A percentile compares a stretch with the other conserved stretches of the same genome.
Conservation (phyloP, 768 basidiomycete genomes). For the Calocera cornea region DNA sequence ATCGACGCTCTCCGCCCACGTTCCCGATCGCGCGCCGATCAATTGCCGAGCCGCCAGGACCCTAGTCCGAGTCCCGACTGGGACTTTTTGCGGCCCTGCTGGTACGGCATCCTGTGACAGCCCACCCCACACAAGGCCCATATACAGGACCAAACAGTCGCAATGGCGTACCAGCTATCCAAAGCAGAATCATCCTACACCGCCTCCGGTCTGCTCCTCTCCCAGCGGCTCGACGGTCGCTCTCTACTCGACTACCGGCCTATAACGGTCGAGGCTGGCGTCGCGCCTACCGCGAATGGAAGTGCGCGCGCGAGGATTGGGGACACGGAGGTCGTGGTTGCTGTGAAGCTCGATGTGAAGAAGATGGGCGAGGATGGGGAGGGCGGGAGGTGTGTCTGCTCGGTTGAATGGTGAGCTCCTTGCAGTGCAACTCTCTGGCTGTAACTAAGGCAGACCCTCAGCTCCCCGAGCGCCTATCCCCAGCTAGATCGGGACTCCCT, state of each 20-base stretch:
- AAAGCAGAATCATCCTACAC: slow-evolving; percentile 74
- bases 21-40: neutral
- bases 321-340: slow-evolving; percentile 67
- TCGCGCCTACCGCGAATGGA: slow-evolving; percentile 71
- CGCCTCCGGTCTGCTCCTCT: slow-evolving; percentile 46
- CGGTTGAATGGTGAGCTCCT: neutral
- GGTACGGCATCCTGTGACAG: too few species aligned
- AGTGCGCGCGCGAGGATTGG: slow-evolving; percentile 66
- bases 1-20: neutral
- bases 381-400: slow-evolving; percentile 21
- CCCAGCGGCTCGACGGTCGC: slow-evolving; percentile 69
- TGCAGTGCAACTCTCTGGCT: too few species aligned
- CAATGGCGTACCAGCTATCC: slow-evolving; percentile 33
- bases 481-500: slow-evolving; percentile 45
- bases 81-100: neutral
- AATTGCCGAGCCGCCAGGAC: neutral
- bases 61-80: neutral
- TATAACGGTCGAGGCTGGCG: slow-evolving; percentile 61
- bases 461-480: slow-evolving; percentile 72
- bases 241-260: slow-evolving; percentile 49
- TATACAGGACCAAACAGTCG: too few species aligned
- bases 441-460: too few species aligned
- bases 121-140: too few species aligned
- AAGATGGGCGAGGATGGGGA: slow-evolving; percentile 26
- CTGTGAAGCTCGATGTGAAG: slow-evolving; percentile 68